phyloP scores from a whole-genome alignment of 768 basidiomycete genomes.

The Lepiota venenata region DNA sequence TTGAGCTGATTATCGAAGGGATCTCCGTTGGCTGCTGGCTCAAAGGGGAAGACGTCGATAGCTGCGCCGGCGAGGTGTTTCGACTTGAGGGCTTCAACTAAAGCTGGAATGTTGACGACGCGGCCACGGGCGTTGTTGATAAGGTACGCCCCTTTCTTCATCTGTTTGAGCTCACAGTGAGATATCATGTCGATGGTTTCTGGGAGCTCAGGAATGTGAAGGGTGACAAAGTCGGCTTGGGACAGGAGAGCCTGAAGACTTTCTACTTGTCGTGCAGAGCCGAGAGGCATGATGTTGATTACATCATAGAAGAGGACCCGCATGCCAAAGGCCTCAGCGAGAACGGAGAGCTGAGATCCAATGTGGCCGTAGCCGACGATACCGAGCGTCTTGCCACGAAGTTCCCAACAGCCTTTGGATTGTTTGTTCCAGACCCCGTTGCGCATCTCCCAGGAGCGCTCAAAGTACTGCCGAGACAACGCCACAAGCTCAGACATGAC shows the following conservation, averaged over 20 bases:
- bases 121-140: constrained; percentile 97
- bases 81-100: constrained; percentile 77
- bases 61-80: constrained; percentile 86
- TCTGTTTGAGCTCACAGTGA: constrained; percentile 67
- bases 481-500: constrained; percentile 93
- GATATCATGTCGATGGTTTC: constrained; percentile 97
- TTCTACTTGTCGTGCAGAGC: constrained; percentile 88
- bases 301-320: constrained; percentile 95
- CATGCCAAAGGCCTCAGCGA: constrained; percentile 95
- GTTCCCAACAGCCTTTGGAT: constrained; percentile 97
- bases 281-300: constrained; percentile 95
- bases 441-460: constrained; percentile 85
- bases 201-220: constrained; percentile 94
- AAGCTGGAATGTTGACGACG: constrained; percentile 92
- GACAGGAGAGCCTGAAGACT: constrained; percentile 68
- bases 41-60: constrained; percentile 92
- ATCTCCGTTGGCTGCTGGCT: constrained; percentile 89
- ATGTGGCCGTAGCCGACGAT: constrained; percentile 99
- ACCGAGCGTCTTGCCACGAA: constrained; percentile 96
- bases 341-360: constrained; percentile 93
- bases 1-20: constrained; percentile 89
- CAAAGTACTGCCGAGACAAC: constrained; percentile 90
- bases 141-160: constrained; percentile 95
- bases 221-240: constrained; percentile 88
- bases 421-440: constrained; percentile 98